Evolutionary conservation across 2,329 filamentous ascomycete species (phyloP), one percentile per base, ranked within the genome.

Genomic region (Alternaria novae-zelandiae): DNA sequence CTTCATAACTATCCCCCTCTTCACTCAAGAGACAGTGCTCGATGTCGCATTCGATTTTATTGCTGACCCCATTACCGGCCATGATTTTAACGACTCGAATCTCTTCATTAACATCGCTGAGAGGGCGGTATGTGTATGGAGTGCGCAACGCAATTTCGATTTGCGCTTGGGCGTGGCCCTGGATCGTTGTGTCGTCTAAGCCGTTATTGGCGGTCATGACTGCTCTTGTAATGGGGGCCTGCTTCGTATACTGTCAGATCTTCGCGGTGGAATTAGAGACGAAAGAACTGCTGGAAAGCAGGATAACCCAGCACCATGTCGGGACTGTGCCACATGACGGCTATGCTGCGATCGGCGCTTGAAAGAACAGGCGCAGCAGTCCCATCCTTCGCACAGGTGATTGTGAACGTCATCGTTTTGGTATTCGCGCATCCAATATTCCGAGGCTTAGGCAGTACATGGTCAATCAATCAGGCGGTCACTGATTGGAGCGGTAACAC

Each of bases 201-300:
- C 32, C 4, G 32, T 10, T 10, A 36, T 5, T n/a, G 15, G 28
- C 12, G 28, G 32, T 3, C 32, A 36, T 36, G 8, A 1, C 32
- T n/a, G 7, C 32, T 36, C 7, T n/a, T 15, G 13, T 36, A 0
- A 0, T 36, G 0, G 3, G 1, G 8, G 13, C 1, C 1, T 2
- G 13, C 13, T n/a, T 36, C 32, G 6, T 36, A 36, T n/a, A 7
- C 32, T n/a, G 13, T 36, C 32, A 36, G 3, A 3, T 15, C 8
- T 3, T 6, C 5, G 30, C 3, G 2, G 13, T 13, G 12, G 12
- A 6, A 15, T 1, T 32, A 30, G 30, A 32, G 6, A 8, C 0
- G 30, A 15, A 36, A 36, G 32, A 5, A 12, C 28, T n/a, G 15
- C n/a, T n/a, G n/a, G n/a, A n/a, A n/a, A n/a, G n/a, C n/a, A n/a